These are phyloP conservation scores for Podospora bellae-mahoneyi DNA, from an alignment of 495 filamentous ascomycete species.

Conservation along the genomic window DNA sequence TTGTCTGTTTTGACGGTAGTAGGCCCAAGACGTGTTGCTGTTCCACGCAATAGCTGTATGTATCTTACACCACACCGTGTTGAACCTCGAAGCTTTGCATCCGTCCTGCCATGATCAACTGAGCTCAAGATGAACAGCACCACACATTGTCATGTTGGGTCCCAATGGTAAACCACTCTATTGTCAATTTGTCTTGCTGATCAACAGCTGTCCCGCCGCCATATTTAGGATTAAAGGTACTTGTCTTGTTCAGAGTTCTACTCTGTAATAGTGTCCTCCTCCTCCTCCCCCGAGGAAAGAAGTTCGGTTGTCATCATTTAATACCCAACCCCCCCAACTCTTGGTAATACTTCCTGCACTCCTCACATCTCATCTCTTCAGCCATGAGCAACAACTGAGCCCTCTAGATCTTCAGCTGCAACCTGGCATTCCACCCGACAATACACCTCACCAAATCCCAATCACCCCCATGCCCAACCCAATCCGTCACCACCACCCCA, in stretches of 20 bases:
- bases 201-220: neutral
- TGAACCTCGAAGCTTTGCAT: no score
- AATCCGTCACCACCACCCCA: slow-evolving; percentile 91
- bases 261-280: neutral
- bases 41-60: no score
- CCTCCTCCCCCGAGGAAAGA: neutral
- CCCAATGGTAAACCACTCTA: neutral
- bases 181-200: neutral
- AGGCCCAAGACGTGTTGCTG: no score
- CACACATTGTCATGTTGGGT: neutral
- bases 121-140: neutral
- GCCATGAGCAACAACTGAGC: slow-evolving; percentile 12
- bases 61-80: no score
- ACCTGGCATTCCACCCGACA: slow-evolving; percentile 83
- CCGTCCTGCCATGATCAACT: no score
- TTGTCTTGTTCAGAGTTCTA: neutral
- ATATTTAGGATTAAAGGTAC: neutral
- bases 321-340: neutral
- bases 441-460: slow-evolving; percentile 91
- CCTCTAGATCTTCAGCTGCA: slow-evolving; percentile 49
- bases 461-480: slow-evolving; percentile 83
- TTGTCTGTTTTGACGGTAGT: no score
- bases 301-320: neutral
- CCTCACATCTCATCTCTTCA: neutral
- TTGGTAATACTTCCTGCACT: neutral